Conservation (phyloP, 2,329 filamentous ascomycete genomes). For the Botrytis cinerea region DNA sequence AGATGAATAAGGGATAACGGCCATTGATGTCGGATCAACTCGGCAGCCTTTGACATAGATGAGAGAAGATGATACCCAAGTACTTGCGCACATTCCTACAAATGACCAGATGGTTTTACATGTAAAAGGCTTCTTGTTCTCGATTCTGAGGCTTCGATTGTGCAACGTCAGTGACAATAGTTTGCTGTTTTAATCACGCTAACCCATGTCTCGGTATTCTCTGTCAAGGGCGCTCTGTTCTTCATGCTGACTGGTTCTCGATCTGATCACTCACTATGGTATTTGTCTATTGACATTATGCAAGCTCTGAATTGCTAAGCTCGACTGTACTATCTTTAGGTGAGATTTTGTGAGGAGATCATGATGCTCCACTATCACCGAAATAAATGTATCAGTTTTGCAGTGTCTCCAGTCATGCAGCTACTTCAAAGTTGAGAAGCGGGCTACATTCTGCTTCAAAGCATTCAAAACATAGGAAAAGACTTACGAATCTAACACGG, state of each 20-base stretch:
- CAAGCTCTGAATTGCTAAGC: background rate
- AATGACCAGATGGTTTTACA: background rate
- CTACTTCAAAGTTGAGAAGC: background rate
- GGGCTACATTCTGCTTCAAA: background rate
- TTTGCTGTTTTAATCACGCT: background rate
- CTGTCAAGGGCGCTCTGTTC: background rate
- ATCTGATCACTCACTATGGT: background rate
- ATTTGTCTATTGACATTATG: background rate
- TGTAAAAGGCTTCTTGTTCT: background rate
- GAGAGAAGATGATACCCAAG: constrained; percentile 20
- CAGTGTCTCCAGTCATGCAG: too few relatives aligned
- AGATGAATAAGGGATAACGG: background rate
- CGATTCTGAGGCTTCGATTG: background rate
- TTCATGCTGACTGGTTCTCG: background rate
- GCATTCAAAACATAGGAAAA: background rate
- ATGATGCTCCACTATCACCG: too few relatives aligned
- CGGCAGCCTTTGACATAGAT: background rate
- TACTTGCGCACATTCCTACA: background rate
- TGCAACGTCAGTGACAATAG: background rate
- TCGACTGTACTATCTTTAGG: background rate
- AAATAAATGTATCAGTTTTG: too few relatives aligned
- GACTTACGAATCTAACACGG: background rate
- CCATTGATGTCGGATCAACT: background rate
- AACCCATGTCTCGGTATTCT: background rate
- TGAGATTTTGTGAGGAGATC: background rate